These are phyloP conservation scores for Phyllostachys edulis DNA, from an alignment of 176 grass and related monocot species.

Conservation along the genomic window DNA sequence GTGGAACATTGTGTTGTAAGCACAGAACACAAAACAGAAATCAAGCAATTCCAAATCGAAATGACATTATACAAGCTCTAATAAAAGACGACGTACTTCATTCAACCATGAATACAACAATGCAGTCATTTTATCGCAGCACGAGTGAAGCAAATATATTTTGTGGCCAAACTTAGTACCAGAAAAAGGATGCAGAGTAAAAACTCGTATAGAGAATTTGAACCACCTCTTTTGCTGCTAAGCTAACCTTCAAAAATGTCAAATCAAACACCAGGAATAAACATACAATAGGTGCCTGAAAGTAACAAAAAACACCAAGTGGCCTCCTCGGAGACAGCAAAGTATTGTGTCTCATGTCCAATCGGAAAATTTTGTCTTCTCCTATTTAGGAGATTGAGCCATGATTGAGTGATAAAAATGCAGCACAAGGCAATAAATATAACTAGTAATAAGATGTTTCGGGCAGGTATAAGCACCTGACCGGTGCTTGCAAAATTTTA, in stretches of 20 bases:
- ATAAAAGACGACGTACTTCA: neutral
- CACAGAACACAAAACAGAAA: neutral
- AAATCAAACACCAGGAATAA: neutral
- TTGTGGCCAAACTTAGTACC: neutral
- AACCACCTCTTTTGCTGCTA: neutral
- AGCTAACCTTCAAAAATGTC: neutral
- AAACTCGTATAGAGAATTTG: neutral
- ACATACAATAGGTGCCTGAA: constrained; percentile 4
- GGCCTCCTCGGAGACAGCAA: neutral
- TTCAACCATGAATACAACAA: neutral
- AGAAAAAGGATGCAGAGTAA: neutral
- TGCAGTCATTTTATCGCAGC: neutral
- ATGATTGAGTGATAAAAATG: neutral
- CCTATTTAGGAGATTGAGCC: neutral
- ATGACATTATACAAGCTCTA: neutral
- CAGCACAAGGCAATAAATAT: neutral
- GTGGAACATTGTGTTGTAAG: neutral
- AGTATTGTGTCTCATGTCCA: neutral
- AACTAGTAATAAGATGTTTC: neutral
- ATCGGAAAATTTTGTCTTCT: neutral
- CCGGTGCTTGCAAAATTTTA: neutral
- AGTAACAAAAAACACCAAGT: neutral
- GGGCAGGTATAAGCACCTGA: neutral
- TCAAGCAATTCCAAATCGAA: neutral
- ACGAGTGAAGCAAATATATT: neutral